phyloP scores from a whole-genome alignment of 306 rosid species.

The Lithocarpus polystachyus region DNA sequence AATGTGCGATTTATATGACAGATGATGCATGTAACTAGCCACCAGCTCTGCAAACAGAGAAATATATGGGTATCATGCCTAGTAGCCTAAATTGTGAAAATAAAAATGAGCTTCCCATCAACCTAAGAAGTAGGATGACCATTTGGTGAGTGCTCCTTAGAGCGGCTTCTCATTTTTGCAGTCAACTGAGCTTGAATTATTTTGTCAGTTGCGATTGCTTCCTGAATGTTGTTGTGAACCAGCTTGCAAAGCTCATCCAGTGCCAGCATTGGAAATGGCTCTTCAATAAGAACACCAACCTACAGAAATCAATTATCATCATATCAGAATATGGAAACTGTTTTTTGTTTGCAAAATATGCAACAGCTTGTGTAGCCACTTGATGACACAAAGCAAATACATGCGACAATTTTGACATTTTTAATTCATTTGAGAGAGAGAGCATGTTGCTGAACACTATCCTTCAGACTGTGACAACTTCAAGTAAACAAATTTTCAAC shows the following conservation, averaged over 20 bases:
- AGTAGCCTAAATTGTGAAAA: not conserved
- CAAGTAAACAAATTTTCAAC: no score
- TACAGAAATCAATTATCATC: conserved; percentile 24
- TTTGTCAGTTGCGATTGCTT: conserved; percentile 46
- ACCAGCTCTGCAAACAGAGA: not conserved
- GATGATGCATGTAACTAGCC: not conserved
- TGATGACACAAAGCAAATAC: no score
- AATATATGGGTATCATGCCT: not conserved
- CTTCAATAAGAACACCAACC: conserved; percentile 98
- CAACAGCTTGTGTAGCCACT: conserved; percentile 5
- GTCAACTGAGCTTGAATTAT: conserved; percentile 44
- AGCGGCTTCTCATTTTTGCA: conserved; percentile 45
- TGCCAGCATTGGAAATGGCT: conserved; percentile 89
- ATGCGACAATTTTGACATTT: no score
- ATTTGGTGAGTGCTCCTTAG: conserved; percentile 57
- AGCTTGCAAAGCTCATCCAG: conserved; percentile 67
- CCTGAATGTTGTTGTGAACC: conserved; percentile 56
- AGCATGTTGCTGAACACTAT: not conserved
- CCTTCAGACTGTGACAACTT: no score
- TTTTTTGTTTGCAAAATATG: conserved; percentile 11
- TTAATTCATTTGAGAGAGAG: not conserved
- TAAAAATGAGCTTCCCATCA: conserved; percentile 7
- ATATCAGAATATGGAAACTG: conserved; percentile 6
- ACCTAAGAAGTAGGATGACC: conserved; percentile 58
- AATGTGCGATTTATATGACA: not conserved